Percentiles rank a stretch among this genome's conserved stretches.
These are phyloP conservation scores for Hymenotorrendiella dingleyae DNA, from an alignment of 2,329 filamentous ascomycete genomes.

Conservation along the genomic window DNA sequence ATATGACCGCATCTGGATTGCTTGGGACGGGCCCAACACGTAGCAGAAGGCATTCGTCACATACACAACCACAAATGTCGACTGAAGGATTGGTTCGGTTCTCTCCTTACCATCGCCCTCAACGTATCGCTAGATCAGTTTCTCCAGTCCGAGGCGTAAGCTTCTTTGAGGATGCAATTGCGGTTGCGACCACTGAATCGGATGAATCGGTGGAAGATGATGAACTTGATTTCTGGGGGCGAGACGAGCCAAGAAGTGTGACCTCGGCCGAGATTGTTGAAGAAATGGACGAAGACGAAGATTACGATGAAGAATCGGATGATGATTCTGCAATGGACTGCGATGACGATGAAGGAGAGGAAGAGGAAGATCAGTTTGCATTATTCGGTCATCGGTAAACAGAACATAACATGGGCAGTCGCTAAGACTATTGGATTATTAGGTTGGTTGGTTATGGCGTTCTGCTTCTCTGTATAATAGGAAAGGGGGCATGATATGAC, in stretches of 20 bases:
- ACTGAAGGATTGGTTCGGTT: slow-evolving; percentile 15
- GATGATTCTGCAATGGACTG: slow-evolving; percentile 29
- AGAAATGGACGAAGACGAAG: slow-evolving; percentile 29
- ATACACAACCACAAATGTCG: slow-evolving; percentile 16
- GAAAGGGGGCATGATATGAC: no score
- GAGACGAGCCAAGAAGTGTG: slow-evolving; percentile 35
- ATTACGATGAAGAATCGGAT: slow-evolving; percentile 31
- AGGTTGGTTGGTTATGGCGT: not conserved
- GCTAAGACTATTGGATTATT: not conserved
- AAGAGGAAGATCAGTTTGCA: slow-evolving; percentile 41
- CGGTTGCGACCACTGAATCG: slow-evolving; percentile 37
- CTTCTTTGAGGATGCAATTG: slow-evolving; percentile 17
- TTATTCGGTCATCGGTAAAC: slow-evolving; percentile 45
- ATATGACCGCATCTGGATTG: slow-evolving; percentile 10
- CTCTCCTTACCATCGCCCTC: slow-evolving; percentile 21
- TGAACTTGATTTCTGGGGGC: slow-evolving; percentile 42
- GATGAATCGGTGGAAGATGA: slow-evolving; percentile 45
- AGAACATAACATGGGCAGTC: not conserved
- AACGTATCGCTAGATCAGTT: slow-evolving; percentile 29
- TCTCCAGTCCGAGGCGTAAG: slow-evolving; percentile 30
- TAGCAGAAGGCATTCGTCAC: slow-evolving; percentile 28
- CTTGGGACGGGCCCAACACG: slow-evolving; percentile 12
- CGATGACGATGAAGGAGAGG: slow-evolving; percentile 37
- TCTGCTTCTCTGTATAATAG: not conserved
- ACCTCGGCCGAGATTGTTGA: slow-evolving; percentile 24